A percentile compares a stretch with the other conserved stretches of the same genome.
Evolutionary conservation across 306 rosid genomes (phyloP).

Genomic region (Inga leiocalycina): DNA sequence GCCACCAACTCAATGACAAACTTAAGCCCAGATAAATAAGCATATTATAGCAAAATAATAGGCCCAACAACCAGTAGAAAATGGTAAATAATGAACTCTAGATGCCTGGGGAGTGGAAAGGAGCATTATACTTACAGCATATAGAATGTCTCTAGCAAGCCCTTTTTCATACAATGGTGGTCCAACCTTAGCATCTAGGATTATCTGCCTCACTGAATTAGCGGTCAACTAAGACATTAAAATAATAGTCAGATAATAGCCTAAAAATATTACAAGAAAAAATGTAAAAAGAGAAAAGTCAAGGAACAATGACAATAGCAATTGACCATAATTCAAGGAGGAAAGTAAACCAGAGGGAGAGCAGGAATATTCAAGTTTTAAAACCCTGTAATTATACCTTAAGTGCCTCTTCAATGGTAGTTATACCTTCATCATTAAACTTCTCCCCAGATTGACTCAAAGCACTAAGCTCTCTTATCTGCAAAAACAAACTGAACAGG

Average conservation of each 20-base stretch:
- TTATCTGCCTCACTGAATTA: constrained; percentile 69
- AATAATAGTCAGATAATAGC: constrained; percentile 30
- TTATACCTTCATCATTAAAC: constrained; percentile 52
- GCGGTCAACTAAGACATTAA: constrained; percentile 54
- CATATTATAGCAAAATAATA: background rate
- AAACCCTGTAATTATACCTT: constrained; percentile 45
- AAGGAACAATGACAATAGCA: constrained; percentile 2
- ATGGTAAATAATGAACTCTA: background rate
- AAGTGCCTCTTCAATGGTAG: constrained; percentile 80
- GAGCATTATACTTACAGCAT: constrained; percentile 64
- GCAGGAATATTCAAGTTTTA: background rate
- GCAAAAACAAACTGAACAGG: constrained; percentile 45
- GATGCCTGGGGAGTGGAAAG: constrained; percentile 12
- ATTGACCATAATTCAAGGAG: constrained; percentile 5
- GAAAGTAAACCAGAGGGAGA: constrained; percentile 8
- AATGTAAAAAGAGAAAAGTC: constrained; percentile 1
- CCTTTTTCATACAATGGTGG: constrained; percentile 87
- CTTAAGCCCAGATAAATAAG: constrained; percentile 12
- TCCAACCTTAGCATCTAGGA: constrained; percentile 86
- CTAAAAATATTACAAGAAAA: background rate
- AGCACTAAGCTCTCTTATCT: constrained; percentile 70
- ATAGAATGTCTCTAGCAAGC: constrained; percentile 74
- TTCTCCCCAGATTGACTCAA: constrained; percentile 44
- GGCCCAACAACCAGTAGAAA: constrained; percentile 5
- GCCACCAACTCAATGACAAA: background rate